These are phyloP conservation scores for Eutrema yunnanense DNA, from an alignment of 345 rosid genomes.

Conservation along the genomic window DNA sequence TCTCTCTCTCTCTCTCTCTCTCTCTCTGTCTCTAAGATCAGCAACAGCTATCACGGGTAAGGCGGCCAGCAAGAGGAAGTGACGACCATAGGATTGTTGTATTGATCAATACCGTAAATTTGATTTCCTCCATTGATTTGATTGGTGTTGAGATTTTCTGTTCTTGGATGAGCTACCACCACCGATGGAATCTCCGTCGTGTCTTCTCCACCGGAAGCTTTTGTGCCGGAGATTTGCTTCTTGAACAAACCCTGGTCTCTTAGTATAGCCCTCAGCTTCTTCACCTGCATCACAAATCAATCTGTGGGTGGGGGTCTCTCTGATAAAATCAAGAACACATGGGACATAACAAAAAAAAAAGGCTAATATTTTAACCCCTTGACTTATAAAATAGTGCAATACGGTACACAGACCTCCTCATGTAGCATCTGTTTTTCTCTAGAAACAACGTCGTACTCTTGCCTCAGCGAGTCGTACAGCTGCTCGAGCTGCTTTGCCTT, in stretches of 20 bases:
- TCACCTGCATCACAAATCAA: conserved; percentile 8
- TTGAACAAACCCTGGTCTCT: conserved; percentile 20
- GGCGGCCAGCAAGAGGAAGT: conserved; percentile 23
- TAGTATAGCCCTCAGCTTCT: conserved; percentile 23
- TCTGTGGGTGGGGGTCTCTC: not conserved
- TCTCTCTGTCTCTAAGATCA: not conserved
- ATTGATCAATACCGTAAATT: conserved; percentile 10
- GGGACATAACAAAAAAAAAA: not conserved
- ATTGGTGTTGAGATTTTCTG: not conserved
- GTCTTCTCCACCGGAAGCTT: conserved; percentile 4
- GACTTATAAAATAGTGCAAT: not conserved
- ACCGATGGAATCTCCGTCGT: conserved; percentile 16
- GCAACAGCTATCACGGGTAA: conserved; percentile 1
- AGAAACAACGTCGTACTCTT: conserved; percentile 57
- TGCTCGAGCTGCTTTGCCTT: conserved; percentile 82
- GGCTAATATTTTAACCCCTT: not conserved
- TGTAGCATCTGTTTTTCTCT: conserved; percentile 72
- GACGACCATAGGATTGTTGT: conserved; percentile 16
- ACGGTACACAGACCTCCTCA: conserved; percentile 54
- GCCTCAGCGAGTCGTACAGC: conserved; percentile 62
- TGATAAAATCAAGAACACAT: not conserved
- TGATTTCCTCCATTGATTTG: conserved; percentile 1
- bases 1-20: not conserved
- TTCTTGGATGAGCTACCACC: conserved; percentile 21
- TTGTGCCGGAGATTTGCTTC: not conserved